phyloP scores from a whole-genome alignment of 1,139 yeast genomes.

The Lodderomyces beijingensis region DNA sequence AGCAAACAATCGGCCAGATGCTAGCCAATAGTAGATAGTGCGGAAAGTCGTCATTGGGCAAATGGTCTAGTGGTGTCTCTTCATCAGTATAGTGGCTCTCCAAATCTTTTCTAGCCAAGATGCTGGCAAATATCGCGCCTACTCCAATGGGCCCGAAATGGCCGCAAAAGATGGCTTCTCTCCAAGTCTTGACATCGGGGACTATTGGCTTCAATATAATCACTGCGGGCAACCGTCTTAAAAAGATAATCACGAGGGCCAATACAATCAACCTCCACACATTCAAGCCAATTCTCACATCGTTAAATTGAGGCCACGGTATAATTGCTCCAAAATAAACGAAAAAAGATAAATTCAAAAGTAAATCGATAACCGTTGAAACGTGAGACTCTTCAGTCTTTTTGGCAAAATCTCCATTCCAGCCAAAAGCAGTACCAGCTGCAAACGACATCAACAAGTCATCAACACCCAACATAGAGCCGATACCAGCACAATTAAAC shows the following conservation, averaged over 20 bases:
- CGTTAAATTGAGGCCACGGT: conserved; percentile 87
- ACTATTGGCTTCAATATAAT: conserved; percentile 70
- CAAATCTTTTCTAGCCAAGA: conserved; percentile 75
- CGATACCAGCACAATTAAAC: conserved; percentile 87
- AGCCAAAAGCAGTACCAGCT: conserved; percentile 94
- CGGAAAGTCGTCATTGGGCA: conserved; percentile 52
- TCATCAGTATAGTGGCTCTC: conserved; percentile 54
- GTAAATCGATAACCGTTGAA: conserved; percentile 84
- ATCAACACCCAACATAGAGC: conserved; percentile 88
- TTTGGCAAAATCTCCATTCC: conserved; percentile 92
- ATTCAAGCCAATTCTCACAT: conserved; percentile 58
- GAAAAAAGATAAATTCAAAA: conserved; percentile 81
- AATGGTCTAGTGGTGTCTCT: conserved; percentile 54
- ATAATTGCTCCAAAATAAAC: conserved; percentile 92
- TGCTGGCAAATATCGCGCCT: conserved; percentile 90
- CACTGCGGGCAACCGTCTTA: conserved; percentile 87
- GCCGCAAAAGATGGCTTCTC: conserved; percentile 93
- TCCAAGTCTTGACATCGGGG: conserved; percentile 93
- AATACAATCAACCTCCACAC: conserved; percentile 83
- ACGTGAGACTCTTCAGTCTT: conserved; percentile 91
- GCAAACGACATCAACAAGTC: conserved; percentile 90
- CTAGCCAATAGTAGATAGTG: conserved; percentile 68
- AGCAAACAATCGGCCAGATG: conserved; percentile 89
- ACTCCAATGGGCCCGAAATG: conserved; percentile 99
- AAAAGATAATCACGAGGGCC: conserved; percentile 77